These are phyloP conservation scores for Rhazya stricta DNA, from an alignment of 257 asterid genomes.

Conservation along the genomic window DNA sequence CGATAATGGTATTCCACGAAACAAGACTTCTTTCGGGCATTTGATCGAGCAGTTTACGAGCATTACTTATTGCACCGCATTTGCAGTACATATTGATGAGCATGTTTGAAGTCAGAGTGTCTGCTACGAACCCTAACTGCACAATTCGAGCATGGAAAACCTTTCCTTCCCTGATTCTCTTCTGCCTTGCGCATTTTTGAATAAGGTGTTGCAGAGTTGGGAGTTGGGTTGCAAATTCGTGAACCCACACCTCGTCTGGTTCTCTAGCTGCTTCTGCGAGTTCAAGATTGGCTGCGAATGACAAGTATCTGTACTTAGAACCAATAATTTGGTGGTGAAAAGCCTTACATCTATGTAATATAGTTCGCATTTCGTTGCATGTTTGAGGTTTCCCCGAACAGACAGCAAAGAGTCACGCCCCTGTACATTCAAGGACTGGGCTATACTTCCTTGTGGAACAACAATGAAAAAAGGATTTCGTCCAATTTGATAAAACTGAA, in stretches of 20 bases:
- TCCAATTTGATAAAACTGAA: no score
- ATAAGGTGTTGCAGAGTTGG: constrained; percentile 42
- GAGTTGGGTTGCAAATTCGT: not conserved
- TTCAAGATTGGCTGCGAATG: constrained; percentile 25
- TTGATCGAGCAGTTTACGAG: constrained; percentile 67
- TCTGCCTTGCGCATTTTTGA: constrained; percentile 52
- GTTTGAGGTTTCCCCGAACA: not conserved
- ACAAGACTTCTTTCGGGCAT: constrained; percentile 59
- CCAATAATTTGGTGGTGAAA: not conserved
- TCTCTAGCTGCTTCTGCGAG: constrained; percentile 16
- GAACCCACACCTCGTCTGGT: constrained; percentile 17
- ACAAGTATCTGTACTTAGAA: constrained; percentile 22
- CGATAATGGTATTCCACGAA: constrained; percentile 83
- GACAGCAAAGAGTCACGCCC: no score
- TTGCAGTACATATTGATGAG: constrained; percentile 62
- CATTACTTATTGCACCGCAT: constrained; percentile 37
- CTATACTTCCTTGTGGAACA: no score
- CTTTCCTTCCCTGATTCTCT: constrained; percentile 39
- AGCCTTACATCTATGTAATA: constrained; percentile 26
- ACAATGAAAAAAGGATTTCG: no score
- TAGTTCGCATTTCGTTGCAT: constrained; percentile 33
- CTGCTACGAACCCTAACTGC: constrained; percentile 47
- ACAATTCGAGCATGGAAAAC: constrained; percentile 54
- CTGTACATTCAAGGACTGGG: no score
- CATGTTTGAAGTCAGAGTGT: constrained; percentile 62